Percentiles rank a stretch among this genome's conserved stretches.
Evolutionary conservation across 495 filamentous ascomycete species (phyloP).

Genomic region (Penicillium chermesinum): DNA sequence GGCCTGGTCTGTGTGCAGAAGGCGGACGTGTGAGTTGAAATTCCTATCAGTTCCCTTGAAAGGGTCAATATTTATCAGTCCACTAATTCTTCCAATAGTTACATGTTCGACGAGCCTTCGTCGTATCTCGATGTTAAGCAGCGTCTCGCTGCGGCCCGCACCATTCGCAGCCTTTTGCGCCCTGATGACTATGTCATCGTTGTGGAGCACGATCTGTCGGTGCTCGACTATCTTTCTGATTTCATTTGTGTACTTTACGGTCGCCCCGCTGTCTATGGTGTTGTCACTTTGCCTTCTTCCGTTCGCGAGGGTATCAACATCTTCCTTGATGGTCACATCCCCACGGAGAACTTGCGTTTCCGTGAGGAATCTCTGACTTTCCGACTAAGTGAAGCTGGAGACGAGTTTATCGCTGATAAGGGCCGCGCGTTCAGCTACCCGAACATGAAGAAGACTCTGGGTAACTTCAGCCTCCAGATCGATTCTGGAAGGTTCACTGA

Average conservation of each 20-base stretch:
- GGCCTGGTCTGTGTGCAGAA: constrained; percentile 92
- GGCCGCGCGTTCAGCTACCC: constrained; percentile 82
- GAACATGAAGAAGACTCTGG: constrained; percentile 88
- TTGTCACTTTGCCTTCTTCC: constrained; percentile 92
- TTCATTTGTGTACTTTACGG: constrained; percentile 97
- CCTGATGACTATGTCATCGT: constrained; percentile 95
- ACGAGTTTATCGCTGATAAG: constrained; percentile 85
- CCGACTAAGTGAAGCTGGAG: constrained; percentile 86
- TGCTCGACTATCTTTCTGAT: constrained; percentile 96
- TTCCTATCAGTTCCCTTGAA: too few relatives aligned
- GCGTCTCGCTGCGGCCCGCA: constrained; percentile 82
- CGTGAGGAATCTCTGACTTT: constrained; percentile 95
- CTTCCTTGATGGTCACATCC: constrained; percentile 96
- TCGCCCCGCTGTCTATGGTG: constrained; percentile 91
- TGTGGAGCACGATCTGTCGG: constrained; percentile 97
- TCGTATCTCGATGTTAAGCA: constrained; percentile 99
- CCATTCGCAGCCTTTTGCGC: constrained; percentile 82
- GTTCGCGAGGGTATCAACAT: constrained; percentile 99
- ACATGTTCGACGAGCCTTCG: constrained; percentile 99
- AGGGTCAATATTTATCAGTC: neutral
- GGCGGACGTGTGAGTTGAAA: constrained; percentile 84
- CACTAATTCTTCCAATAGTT: constrained; percentile 43
- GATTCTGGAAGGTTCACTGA: constrained; percentile 87
- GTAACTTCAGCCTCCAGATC: constrained; percentile 77
- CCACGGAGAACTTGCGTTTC: constrained; percentile 97